Percentiles rank a stretch among this genome's conserved stretches.
Evolutionary conservation across 345 rosid genomes (phyloP).

Genomic region (Salix viminalis): DNA sequence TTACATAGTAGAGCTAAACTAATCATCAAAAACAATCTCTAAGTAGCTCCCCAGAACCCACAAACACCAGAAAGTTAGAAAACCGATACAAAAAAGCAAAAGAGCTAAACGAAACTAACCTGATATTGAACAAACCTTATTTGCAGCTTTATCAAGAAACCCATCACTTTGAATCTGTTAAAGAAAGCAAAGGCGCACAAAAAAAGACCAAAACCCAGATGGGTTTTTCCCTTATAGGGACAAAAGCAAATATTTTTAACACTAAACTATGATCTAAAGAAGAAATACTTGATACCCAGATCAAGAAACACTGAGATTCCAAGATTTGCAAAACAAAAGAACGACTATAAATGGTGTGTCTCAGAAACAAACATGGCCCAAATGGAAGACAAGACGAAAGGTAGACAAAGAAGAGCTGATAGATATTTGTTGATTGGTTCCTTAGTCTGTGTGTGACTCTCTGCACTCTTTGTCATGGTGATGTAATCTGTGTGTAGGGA

Average conservation of each 20-base stretch:
- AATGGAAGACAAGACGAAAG: background rate
- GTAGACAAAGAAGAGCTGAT: constrained; percentile 4
- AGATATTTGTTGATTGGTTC: constrained; percentile 49
- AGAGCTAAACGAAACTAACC: constrained; percentile 30
- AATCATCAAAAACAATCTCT: constrained; percentile 9
- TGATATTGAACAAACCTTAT: constrained; percentile 24
- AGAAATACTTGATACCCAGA: constrained; percentile 33
- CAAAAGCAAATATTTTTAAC: constrained; percentile 17
- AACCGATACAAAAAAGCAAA: background rate
- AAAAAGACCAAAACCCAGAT: constrained; percentile 24
- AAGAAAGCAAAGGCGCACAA: constrained; percentile 9
- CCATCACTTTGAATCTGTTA: constrained; percentile 33
- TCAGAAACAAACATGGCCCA: constrained; percentile 8
- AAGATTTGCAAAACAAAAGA: constrained; percentile 15
- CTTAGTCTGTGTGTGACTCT: constrained; percentile 5
- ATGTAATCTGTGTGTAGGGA: constrained; percentile 3
- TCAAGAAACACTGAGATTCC: constrained; percentile 32
- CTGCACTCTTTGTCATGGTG: background rate
- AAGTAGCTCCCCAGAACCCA: background rate
- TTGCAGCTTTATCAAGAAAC: constrained; percentile 28
- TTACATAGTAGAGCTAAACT: background rate
- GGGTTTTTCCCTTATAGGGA: constrained; percentile 8
- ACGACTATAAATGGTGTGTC: background rate
- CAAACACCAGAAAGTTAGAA: background rate
- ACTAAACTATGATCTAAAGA: constrained; percentile 27